Evolutionary conservation across 768 basidiomycete genomes (phyloP), one percentile per base, ranked within the genome.

Genomic region (Asterophora parasitica): DNA sequence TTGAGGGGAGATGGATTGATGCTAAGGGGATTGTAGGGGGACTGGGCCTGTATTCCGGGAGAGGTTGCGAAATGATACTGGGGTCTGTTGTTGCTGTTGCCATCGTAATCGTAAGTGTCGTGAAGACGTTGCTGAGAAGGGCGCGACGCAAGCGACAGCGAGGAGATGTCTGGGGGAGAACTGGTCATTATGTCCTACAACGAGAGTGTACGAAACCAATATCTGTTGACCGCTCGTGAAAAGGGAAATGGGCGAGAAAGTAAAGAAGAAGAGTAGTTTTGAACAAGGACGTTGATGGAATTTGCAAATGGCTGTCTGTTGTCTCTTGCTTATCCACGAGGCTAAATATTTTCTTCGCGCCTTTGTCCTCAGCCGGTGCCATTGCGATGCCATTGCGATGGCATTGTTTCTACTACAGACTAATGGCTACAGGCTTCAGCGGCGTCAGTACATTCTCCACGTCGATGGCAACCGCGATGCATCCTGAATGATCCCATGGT

Each of bases 71-170:
- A 90, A 63, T 84, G 85, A 70, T 82, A 88, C 58, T 73, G 82
- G 54, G 73, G 68, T 68, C 85, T 80, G 66, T 60, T 68, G 56
- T 67, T 59, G 61, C 59, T 68, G 66, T 69, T 71, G 68, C 75
- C 78, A 63, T 91, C 87, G 72, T 84, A 88, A 75, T 89, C 85
- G 71, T 88, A 88, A 83, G 74, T 69, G 67, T 91, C 88, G 73
- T 90, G 80, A 76, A 85, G 80, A 78, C 85, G 86, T 83, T 79
- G 85, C 69, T 80, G 82, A 53, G 79, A 72, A 27, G 63, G 63
- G 51, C 63, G 66, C 53, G 78, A 73, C 68, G 77, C 77, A 66
- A 90, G 80, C 60, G 87, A 83, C 62, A 91, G 70, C 56, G 84
- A 74, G 42, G 85, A 81, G 58, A 92, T 79, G 72, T 90, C 87